Percentiles rank a stretch among this genome's conserved stretches.
Conservation (phyloP, 257 asterid genomes). For the Ocimum tenuiflorum region DNA sequence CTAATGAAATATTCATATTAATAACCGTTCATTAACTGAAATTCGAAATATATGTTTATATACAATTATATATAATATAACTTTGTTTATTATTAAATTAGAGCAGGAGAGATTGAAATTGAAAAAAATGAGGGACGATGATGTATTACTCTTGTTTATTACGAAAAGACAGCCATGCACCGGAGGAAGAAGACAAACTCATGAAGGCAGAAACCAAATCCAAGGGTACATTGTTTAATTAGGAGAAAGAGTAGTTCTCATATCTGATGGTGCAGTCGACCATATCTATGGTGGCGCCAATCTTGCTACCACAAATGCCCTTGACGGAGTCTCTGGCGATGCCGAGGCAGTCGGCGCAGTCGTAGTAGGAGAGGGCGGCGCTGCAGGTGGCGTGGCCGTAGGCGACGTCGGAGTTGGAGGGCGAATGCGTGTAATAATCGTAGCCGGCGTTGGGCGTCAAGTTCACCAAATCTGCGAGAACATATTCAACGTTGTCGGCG, state of each 20-base stretch:
- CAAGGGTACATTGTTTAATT: no score
- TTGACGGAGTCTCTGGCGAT: constrained; percentile 10
- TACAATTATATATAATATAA: no score
- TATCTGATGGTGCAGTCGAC: constrained; percentile 26
- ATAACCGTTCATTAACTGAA: no score
- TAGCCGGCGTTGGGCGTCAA: constrained; percentile 25
- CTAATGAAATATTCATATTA: no score
- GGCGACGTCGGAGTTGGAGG: constrained; percentile 5
- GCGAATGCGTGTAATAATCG: constrained; percentile 19
- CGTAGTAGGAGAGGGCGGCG: constrained; percentile 9
- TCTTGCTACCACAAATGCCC: not conserved
- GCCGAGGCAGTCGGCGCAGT: constrained; percentile 22
- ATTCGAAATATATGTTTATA: no score
- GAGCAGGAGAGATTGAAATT: no score
- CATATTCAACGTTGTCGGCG: constrained; percentile 14
- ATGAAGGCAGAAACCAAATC: no score
- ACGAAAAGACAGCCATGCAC: no score
- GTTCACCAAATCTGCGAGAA: constrained; percentile 20
- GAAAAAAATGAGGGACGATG: no score
- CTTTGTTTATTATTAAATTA: no score
- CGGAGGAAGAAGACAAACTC: no score
- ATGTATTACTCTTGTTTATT: no score
- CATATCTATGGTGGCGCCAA: constrained; percentile 13
- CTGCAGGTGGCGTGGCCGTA: constrained; percentile 26
- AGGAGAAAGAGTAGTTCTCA: constrained; percentile 15